Evolutionary conservation across 139 green algal genomes (phyloP).

Genomic region (Chlorella vulgaris): DNA sequence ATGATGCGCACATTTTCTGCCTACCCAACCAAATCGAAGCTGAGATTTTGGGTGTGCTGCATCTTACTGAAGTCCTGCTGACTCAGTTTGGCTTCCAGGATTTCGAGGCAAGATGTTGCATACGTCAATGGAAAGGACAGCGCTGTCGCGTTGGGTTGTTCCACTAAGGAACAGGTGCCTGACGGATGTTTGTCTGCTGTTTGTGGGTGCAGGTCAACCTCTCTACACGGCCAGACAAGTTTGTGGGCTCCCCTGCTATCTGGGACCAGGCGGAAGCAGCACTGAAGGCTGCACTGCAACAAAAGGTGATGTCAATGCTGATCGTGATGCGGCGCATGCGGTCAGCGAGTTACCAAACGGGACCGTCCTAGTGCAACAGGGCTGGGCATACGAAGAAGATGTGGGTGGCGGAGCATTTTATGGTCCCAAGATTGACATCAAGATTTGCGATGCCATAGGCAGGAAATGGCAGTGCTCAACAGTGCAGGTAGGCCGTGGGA

Average conservation of each 20-base stretch:
- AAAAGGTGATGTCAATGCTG: conserved; percentile 66
- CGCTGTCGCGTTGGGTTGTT: no score
- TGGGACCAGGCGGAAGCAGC: conserved; percentile 86
- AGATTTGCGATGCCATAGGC: conserved; percentile 85
- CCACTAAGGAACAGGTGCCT: no score
- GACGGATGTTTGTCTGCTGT: not conserved
- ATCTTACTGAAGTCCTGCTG: conserved; percentile 89
- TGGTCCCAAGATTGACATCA: conserved; percentile 99
- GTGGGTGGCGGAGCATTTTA: conserved; percentile 96
- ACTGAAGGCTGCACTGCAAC: conserved; percentile 77
- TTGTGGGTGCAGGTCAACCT: conserved; percentile 62
- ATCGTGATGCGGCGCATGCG: not conserved
- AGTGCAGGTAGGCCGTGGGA: no score
- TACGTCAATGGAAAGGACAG: not conserved
- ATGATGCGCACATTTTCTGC: conserved; percentile 99
- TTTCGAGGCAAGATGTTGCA: conserved; percentile 80
- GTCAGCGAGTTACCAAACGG: no score
- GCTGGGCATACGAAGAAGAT: conserved; percentile 72
- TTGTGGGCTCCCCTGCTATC: conserved; percentile 87
- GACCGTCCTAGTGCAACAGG: conserved; percentile 20
- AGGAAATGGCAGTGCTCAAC: conserved; percentile 99
- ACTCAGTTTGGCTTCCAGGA: conserved; percentile 90
- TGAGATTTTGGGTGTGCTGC: conserved; percentile 89
- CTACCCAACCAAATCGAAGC: conserved; percentile 86
- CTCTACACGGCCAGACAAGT: conserved; percentile 93